Conservation (phyloP, 169 alveolate genomes). For the Plasmodium fragile region DNA sequence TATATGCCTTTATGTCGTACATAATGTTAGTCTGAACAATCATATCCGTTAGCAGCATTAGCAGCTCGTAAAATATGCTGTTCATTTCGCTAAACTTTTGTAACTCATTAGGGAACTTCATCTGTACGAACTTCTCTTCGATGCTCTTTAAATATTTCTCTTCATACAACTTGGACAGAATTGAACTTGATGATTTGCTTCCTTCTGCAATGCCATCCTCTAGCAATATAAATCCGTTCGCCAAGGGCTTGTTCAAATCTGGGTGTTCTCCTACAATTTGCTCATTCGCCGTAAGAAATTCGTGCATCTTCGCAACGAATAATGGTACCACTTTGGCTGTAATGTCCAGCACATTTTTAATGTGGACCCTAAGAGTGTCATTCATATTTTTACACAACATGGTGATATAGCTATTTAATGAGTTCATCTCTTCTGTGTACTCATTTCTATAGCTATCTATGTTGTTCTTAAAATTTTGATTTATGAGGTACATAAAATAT, state of each 20-base stretch:
- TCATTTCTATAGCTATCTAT: constrained; percentile 31
- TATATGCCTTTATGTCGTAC: constrained; percentile 73
- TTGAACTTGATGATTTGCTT: neutral
- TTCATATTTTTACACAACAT: constrained; percentile 31
- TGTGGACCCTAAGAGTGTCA: constrained; percentile 18
- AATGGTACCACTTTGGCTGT: constrained; percentile 40
- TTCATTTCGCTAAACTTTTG: constrained; percentile 26
- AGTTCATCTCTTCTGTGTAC: constrained; percentile 22
- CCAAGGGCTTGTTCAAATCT: constrained; percentile 42
- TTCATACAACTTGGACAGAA: neutral
- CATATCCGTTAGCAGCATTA: constrained; percentile 48
- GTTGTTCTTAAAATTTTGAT: constrained; percentile 62
- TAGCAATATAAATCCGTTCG: neutral
- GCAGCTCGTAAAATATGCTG: constrained; percentile 12
- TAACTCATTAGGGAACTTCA: neutral
- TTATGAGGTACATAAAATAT: constrained; percentile 37
- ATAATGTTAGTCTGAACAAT: constrained; percentile 52
- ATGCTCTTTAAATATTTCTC: neutral
- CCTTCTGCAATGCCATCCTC: neutral
- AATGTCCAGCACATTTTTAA: constrained; percentile 21
- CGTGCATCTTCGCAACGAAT: constrained; percentile 14
- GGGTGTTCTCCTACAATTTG: constrained; percentile 3
- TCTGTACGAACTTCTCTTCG: neutral
- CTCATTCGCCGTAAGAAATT: constrained; percentile 37
- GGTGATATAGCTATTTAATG: constrained; percentile 12